A percentile compares a stretch with the other conserved stretches of the same genome.
Conservation (phyloP, 495 filamentous ascomycete species). For the Choiromyces venosus region DNA sequence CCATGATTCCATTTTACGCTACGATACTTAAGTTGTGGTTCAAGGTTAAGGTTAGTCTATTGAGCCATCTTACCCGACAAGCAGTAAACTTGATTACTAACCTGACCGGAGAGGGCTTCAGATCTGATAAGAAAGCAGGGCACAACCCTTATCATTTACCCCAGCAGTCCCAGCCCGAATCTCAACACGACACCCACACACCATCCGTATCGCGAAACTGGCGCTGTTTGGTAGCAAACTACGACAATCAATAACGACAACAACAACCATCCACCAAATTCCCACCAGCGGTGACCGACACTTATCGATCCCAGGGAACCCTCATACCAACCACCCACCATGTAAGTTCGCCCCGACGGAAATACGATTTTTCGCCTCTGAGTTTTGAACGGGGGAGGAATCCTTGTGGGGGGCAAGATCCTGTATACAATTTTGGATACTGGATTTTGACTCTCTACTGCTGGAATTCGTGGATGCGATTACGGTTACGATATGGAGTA, state of each 20-base stretch:
- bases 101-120: neutral
- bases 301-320: slow-evolving; percentile 26
- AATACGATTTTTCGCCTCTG: slow-evolving; percentile 3
- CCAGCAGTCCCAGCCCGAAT: slow-evolving; percentile 15
- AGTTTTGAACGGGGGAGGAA: neutral
- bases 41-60: neutral
- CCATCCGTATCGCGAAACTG: slow-evolving; percentile 9
- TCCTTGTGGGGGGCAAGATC: neutral
- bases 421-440: neutral
- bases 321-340: slow-evolving; percentile 25
- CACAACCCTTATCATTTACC: slow-evolving; percentile 10
- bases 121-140: slow-evolving; percentile 16
- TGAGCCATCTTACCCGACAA: too few relatives aligned
- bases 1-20: neutral
- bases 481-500: neutral
- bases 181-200: slow-evolving; percentile 10
- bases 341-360: slow-evolving; percentile 25
- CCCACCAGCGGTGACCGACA: slow-evolving; percentile 25
- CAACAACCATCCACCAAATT: slow-evolving; percentile 20
- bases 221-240: neutral
- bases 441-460: slow-evolving; percentile 2
- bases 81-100: too few relatives aligned
- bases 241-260: slow-evolving; percentile 22
- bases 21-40: neutral
- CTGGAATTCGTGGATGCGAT: neutral